phyloP scores from a whole-genome alignment of 306 rosid species.

The Vigna nakashimae region DNA sequence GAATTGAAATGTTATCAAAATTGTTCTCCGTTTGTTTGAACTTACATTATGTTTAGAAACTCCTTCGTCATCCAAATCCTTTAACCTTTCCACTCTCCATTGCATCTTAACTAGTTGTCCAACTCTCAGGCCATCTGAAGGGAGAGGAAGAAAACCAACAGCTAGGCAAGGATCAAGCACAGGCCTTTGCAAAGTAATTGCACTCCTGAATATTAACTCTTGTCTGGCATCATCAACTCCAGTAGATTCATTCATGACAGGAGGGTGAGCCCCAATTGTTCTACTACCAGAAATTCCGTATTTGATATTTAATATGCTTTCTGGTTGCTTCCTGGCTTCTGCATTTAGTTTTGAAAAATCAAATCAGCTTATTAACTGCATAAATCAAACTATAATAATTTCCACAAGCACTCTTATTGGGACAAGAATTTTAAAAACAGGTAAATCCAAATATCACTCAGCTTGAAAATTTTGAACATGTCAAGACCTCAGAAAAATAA shows the following conservation, averaged over 20 bases:
- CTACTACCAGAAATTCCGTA: conserved; percentile 88
- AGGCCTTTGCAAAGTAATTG: conserved; percentile 88
- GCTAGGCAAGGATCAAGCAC: conserved; percentile 96
- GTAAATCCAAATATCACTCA: conserved; percentile 6
- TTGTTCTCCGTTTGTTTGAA: conserved; percentile 33
- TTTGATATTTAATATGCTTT: conserved; percentile 81
- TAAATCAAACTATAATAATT: conserved; percentile 39
- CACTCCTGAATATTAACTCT: conserved; percentile 82
- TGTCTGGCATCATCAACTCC: conserved; percentile 57
- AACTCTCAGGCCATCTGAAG: conserved; percentile 84
- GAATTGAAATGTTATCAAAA: conserved; percentile 14
- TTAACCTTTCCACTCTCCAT: conserved; percentile 96
- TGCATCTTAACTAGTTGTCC: conserved; percentile 91
- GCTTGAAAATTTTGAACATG: conserved; percentile 27
- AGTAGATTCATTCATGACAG: conserved; percentile 58
- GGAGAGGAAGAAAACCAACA: conserved; percentile 97
- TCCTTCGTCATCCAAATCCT: conserved; percentile 65
- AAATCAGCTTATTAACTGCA: conserved; percentile 33
- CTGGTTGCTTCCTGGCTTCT: conserved; percentile 62
- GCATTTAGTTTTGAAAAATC: conserved; percentile 33
- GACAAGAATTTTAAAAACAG: neutral
- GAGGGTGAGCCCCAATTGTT: conserved; percentile 87
- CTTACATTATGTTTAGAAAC: conserved; percentile 69
- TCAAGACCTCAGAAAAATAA: conserved; percentile 14
- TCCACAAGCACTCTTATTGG: conserved; percentile 31